A percentile compares a stretch with the other conserved stretches of the same genome.
phyloP scores from a whole-genome alignment of 202 grass and related monocot genomes.

The Schoenoplectus triqueter region DNA sequence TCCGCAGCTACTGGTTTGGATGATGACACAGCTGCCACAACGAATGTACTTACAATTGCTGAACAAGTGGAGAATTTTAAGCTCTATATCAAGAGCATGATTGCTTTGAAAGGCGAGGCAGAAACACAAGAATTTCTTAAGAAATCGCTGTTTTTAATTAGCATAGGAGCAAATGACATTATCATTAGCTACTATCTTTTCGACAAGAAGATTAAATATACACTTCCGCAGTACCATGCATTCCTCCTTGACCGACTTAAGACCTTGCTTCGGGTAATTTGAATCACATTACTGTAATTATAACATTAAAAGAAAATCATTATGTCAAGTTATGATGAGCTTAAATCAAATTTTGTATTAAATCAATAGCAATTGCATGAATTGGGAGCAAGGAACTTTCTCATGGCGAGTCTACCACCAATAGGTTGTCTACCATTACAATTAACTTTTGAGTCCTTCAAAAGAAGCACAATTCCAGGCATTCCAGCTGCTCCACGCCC shows the following conservation, averaged over 20 bases:
- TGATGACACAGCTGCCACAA: constrained; percentile 44
- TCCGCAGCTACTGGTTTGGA: constrained; percentile 70
- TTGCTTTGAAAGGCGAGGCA: constrained; percentile 23
- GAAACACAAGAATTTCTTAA: constrained; percentile 44
- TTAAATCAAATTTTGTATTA: background rate
- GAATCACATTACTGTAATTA: background rate
- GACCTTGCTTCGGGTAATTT: constrained; percentile 49
- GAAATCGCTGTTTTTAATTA: constrained; percentile 51
- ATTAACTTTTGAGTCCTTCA: constrained; percentile 35
- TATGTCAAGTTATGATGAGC: background rate
- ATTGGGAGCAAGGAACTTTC: constrained; percentile 59
- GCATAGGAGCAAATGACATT: constrained; percentile 66
- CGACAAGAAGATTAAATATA: constrained; percentile 21
- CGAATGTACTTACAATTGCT: constrained; percentile 44
- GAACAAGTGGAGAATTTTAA: constrained; percentile 53
- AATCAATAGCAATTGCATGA: constrained; percentile 54
- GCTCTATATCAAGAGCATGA: constrained; percentile 42
- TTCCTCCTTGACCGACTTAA: constrained; percentile 50
- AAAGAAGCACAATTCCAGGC: constrained; percentile 22
- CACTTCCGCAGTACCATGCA: constrained; percentile 48
- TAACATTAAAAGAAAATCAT: constrained; percentile 12
- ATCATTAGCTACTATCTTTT: constrained; percentile 55
- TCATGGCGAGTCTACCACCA: constrained; percentile 60
- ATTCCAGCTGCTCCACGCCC: background rate
- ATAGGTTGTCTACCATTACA: constrained; percentile 65